Conservation (phyloP, 495 filamentous ascomycete species). For the Aspergillus biplanus region DNA sequence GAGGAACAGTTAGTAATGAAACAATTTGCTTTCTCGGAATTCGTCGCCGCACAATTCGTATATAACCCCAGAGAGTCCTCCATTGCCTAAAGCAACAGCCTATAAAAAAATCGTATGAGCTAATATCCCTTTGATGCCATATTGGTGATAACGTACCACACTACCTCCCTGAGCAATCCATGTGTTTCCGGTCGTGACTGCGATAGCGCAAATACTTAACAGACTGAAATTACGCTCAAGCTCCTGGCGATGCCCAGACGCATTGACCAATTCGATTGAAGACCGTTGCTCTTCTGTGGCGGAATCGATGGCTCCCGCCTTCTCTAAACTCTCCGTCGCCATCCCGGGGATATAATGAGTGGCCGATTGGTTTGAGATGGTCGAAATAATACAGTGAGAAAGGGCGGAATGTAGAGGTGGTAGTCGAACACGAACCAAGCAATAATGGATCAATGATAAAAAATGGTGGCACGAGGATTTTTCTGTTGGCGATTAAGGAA, state of each 20-base stretch:
- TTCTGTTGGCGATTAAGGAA: background rate
- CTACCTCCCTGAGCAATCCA: conserved; percentile 27
- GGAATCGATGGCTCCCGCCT: conserved; percentile 10
- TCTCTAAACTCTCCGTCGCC: conserved; percentile 1
- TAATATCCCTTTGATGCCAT: background rate
- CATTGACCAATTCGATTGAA: conserved; percentile 19
- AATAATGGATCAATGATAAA: no score
- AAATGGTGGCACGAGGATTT: background rate
- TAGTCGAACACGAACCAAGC: no score
- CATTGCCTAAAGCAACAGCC: conserved; percentile 20
- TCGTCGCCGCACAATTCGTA: conserved; percentile 23
- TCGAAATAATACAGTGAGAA: no score
- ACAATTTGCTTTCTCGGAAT: background rate
- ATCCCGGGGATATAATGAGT: background rate
- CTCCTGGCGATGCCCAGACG: conserved; percentile 24
- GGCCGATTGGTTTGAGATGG: no score
- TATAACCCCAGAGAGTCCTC: conserved; percentile 24
- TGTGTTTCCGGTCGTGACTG: conserved; percentile 25
- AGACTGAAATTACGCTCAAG: conserved; percentile 25
- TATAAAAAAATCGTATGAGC: background rate
- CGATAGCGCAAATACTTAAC: conserved; percentile 24
- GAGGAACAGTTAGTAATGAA: background rate
- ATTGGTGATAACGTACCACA: conserved; percentile 8
- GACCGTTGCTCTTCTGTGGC: conserved; percentile 11
- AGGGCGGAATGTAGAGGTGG: no score